A percentile compares a stretch with the other conserved stretches of the same genome.
These are phyloP conservation scores for Plectosphaerella cucumerina DNA, from an alignment of 2,329 filamentous ascomycete genomes.

Conservation along the genomic window DNA sequence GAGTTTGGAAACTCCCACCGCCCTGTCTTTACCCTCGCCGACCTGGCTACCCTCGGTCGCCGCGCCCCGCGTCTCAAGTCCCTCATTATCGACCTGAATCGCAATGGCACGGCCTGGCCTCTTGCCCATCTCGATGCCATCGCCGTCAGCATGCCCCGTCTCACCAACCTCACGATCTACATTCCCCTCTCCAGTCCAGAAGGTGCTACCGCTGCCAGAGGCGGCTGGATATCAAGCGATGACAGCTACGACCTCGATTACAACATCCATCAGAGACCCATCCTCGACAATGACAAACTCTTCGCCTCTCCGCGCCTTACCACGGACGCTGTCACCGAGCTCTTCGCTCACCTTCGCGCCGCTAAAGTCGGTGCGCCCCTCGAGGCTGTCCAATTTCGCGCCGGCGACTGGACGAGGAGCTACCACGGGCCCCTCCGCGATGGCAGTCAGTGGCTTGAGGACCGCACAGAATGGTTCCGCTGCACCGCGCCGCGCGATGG, in stretches of 20 bases:
- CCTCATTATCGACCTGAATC: conserved; percentile 8
- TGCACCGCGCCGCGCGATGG: neutral
- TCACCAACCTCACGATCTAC: conserved; percentile 3
- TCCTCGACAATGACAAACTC: neutral
- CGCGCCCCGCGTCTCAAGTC: conserved; percentile 1
- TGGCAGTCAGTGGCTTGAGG: neutral
- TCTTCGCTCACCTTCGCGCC: neutral
- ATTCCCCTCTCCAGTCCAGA: neutral
- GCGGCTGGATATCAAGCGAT: too few species aligned
- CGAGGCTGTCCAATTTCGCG: neutral
- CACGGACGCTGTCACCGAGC: neutral
- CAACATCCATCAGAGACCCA: neutral
- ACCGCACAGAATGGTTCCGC: neutral
- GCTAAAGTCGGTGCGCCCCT: neutral
- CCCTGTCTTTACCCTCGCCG: neutral
- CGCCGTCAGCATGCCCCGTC: conserved; percentile 2
- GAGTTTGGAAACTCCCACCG: neutral
- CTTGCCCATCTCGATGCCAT: conserved; percentile 4
- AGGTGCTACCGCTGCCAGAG: too few species aligned
- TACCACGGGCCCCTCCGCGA: neutral
- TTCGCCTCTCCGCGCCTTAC: neutral
- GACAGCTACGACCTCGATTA: too few species aligned
- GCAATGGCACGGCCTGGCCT: conserved; percentile 1
- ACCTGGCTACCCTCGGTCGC: neutral
- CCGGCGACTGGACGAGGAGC: neutral